These are phyloP conservation scores for Acer yangbiense DNA, from an alignment of 345 rosid species.

Conservation along the genomic window DNA sequence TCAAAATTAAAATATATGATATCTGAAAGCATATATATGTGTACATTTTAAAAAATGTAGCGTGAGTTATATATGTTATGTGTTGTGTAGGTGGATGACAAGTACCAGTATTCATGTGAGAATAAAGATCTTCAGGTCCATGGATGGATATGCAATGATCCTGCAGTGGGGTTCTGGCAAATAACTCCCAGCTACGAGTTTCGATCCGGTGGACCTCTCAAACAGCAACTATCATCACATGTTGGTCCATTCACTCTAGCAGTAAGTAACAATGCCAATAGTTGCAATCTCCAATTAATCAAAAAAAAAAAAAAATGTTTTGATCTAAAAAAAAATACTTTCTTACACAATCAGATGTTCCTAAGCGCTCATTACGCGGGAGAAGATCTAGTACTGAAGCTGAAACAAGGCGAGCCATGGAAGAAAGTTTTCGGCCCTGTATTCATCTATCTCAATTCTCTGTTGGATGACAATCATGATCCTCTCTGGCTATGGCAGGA, in stretches of 20 bases:
- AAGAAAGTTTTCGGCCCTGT: slow-evolving; percentile 93
- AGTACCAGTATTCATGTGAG: slow-evolving; percentile 84
- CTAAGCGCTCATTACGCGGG: slow-evolving; percentile 86
- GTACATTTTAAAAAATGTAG: too few species aligned
- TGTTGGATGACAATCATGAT: slow-evolving; percentile 29
- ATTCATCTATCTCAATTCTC: slow-evolving; percentile 62
- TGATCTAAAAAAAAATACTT: too few species aligned
- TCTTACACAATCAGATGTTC: slow-evolving; percentile 40
- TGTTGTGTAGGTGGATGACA: slow-evolving; percentile 73
- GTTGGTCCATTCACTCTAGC: slow-evolving; percentile 61
- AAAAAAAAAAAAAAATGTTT: background rate
- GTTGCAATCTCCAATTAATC: background rate
- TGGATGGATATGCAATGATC: slow-evolving; percentile 73
- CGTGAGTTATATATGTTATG: too few species aligned
- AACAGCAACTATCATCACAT: slow-evolving; percentile 66
- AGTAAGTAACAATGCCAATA: slow-evolving; percentile 27
- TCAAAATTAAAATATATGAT: background rate
- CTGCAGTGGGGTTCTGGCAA: slow-evolving; percentile 79
- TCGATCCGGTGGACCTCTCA: slow-evolving; percentile 56
- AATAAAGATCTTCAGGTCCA: slow-evolving; percentile 73
- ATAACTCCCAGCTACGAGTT: slow-evolving; percentile 69
- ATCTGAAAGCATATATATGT: background rate
- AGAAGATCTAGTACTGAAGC: slow-evolving; percentile 70
- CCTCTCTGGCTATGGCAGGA: slow-evolving; percentile 71
- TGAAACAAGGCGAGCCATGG: slow-evolving; percentile 75